Percentiles rank a stretch among this genome's conserved stretches.
These are phyloP conservation scores for Endogone sp. DNA, from an alignment of 192 early-diverging fungal genomes.

Conservation along the genomic window DNA sequence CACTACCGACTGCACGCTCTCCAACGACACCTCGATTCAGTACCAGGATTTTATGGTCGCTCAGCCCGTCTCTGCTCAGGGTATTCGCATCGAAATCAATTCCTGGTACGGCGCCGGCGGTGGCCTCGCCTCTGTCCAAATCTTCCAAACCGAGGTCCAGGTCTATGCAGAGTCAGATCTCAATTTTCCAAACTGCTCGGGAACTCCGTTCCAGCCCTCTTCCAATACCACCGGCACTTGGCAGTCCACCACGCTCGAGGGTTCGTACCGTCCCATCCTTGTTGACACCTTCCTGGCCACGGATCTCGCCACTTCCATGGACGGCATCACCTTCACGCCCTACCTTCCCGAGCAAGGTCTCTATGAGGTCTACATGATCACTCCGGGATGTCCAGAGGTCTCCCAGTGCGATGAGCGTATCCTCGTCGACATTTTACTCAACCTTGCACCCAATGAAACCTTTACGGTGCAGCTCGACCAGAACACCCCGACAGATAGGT, in stretches of 20 bases:
- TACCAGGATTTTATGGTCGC: slow-evolving; percentile 47
- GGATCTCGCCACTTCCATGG: slow-evolving; percentile 6
- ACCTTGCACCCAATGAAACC: slow-evolving; percentile 11
- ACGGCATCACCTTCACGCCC: slow-evolving; percentile 20
- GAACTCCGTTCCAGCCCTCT: not conserved
- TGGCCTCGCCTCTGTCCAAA: slow-evolving; percentile 18
- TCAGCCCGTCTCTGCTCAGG: slow-evolving; percentile 35
- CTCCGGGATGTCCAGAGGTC: slow-evolving; percentile 27
- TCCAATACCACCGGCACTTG: slow-evolving; percentile 16
- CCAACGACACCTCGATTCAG: slow-evolving; percentile 20
- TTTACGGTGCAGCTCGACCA: slow-evolving; percentile 15
- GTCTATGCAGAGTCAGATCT: not conserved
- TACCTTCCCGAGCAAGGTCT: slow-evolving; percentile 26
- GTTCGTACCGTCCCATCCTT: slow-evolving; percentile 22
- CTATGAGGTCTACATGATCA: slow-evolving; percentile 23
- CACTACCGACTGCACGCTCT: slow-evolving; percentile 29
- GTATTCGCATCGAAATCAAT: slow-evolving; percentile 47
- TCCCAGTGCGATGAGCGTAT: slow-evolving; percentile 18
- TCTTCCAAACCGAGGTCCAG: slow-evolving; percentile 17
- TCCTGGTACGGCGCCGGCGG: slow-evolving; percentile 28
- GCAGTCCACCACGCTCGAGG: slow-evolving; percentile 13
- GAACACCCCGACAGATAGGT: slow-evolving; percentile 11
- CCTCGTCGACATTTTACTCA: slow-evolving; percentile 14
- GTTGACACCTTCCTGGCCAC: slow-evolving; percentile 3
- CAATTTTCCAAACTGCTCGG: not conserved